phyloP scores from a whole-genome alignment of 371 early-diverging fungal species.

The Nosema muscidifuracis region DNA sequence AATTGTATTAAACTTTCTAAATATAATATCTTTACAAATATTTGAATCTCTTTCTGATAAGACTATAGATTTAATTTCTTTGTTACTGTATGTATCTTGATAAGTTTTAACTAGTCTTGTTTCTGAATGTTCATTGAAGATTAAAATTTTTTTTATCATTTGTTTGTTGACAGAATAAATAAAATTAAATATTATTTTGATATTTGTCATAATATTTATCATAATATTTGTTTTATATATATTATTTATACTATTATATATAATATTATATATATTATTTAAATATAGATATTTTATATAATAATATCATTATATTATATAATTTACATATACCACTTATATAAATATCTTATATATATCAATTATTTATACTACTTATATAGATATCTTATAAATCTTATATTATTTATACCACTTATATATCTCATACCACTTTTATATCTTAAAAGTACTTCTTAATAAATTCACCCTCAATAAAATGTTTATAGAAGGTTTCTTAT shows the following conservation, averaged over 20 bases:
- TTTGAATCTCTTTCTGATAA: constrained; percentile 7
- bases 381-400: constrained; percentile 10
- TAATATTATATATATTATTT: neutral
- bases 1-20: constrained; percentile 15
- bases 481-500: constrained; percentile 19
- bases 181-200: too few relatives aligned
- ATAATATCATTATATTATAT: neutral
- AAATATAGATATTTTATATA: neutral
- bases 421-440: neutral
- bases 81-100: neutral
- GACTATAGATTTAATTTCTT: constrained; percentile 19
- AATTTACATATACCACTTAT: neutral
- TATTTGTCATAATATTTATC: too few relatives aligned
- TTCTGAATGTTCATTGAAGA: constrained; percentile 14
- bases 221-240: too few relatives aligned
- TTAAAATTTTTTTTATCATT: constrained; percentile 38
- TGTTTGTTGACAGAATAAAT: neutral
- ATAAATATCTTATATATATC: too few relatives aligned
- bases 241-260: too few relatives aligned
- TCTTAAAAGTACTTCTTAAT: too few relatives aligned
- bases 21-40: constrained; percentile 17
- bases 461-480: neutral
- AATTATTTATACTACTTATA: too few relatives aligned
- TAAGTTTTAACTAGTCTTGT: constrained; percentile 13
- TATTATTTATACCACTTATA: constrained; percentile 17